Evolutionary conservation across 495 filamentous ascomycete genomes (phyloP).

Genomic region (Lasiosphaeriaceae sp.): DNA sequence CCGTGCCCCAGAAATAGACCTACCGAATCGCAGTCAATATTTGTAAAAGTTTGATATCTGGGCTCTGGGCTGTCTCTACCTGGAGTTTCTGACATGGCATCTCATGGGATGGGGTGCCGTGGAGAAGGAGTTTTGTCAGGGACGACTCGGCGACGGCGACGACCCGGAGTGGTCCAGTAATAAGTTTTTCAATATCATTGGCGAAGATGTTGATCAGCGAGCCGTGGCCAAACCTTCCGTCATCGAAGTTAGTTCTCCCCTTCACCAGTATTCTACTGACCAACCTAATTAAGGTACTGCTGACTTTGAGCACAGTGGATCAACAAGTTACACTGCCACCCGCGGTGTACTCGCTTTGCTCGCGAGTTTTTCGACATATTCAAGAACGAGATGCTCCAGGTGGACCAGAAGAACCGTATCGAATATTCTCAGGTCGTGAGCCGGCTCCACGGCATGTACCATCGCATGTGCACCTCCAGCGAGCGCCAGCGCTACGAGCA

Average conservation of each 20-base stretch:
- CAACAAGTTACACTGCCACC: too few species aligned
- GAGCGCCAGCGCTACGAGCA: too few species aligned
- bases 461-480: too few species aligned
- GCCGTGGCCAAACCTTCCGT: background rate
- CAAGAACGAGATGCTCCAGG: too few species aligned
- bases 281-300: too few species aligned
- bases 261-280: too few species aligned
- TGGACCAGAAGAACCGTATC: too few species aligned
- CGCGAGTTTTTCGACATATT: too few species aligned
- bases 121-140: background rate
- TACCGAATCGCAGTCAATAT: conserved; percentile 4
- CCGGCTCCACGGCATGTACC: too few species aligned
- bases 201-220: background rate
- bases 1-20: conserved; percentile 22
- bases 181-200: background rate
- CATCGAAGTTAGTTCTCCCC: background rate
- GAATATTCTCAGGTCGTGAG: too few species aligned
- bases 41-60: conserved; percentile 26
- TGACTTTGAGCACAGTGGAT: too few species aligned
- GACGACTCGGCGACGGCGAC: background rate
- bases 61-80: conserved; percentile 28
- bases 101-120: conserved; percentile 6
- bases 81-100: conserved; percentile 28
- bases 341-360: too few species aligned
- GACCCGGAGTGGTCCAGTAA: background rate